Percentiles rank a stretch among this genome's conserved stretches.
phyloP scores from a whole-genome alignment of 2,329 filamentous ascomycete genomes.

The Neonectria magnoliae region DNA sequence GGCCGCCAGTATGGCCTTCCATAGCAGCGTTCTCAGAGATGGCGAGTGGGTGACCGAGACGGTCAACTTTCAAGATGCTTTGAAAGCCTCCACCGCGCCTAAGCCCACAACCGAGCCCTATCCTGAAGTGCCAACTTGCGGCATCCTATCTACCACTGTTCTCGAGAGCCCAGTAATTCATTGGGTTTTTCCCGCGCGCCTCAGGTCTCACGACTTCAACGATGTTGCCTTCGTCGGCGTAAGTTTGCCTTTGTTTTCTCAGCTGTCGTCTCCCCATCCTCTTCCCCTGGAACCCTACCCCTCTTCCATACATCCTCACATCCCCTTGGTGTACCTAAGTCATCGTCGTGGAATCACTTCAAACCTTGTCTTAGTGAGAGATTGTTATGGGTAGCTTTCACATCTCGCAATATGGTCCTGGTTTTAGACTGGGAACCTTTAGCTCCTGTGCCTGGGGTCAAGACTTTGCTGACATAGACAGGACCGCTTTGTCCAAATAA shows the following conservation, averaged over 20 bases:
- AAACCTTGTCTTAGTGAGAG: not conserved
- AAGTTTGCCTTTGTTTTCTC: slow-evolving; percentile 48
- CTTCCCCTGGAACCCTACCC: not conserved
- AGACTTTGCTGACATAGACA: slow-evolving; percentile 44
- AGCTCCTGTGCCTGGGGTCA: not conserved
- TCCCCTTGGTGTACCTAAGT: not conserved
- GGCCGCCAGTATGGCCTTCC: slow-evolving; percentile 55
- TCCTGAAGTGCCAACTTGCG: slow-evolving; percentile 64
- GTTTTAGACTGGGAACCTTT: not conserved
- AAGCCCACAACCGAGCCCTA: slow-evolving; percentile 45
- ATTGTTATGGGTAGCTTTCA: not conserved
- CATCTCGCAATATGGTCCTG: not conserved
- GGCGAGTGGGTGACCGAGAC: slow-evolving; percentile 68
- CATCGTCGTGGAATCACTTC: not conserved
- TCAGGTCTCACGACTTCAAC: slow-evolving; percentile 75
- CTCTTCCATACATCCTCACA: not conserved
- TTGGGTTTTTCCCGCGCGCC: slow-evolving; percentile 81
- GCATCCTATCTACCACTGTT: slow-evolving; percentile 81
- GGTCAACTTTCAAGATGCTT: slow-evolving; percentile 54
- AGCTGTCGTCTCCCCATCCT: not conserved
- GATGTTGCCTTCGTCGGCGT: slow-evolving; percentile 89
- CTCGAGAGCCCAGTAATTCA: slow-evolving; percentile 79
- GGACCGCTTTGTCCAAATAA: slow-evolving; percentile 84
- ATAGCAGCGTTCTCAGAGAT: slow-evolving; percentile 63
- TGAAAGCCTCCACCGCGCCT: slow-evolving; percentile 50